These are phyloP conservation scores for Moelleriella libera DNA, from an alignment of 2,329 filamentous ascomycete genomes.

Conservation along the genomic window DNA sequence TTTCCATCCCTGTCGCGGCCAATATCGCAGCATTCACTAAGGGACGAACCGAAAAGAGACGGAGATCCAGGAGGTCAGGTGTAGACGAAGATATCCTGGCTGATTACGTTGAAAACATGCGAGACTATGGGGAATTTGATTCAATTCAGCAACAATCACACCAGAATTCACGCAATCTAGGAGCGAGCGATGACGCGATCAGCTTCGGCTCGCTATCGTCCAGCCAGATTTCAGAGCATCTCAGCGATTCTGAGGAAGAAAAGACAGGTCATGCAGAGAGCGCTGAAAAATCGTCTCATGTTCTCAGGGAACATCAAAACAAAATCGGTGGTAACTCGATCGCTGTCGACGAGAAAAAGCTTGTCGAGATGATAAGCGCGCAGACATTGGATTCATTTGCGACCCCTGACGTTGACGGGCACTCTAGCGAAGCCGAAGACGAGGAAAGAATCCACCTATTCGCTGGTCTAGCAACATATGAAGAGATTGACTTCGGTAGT, in stretches of 20 bases:
- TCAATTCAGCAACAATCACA: constrained; percentile 48
- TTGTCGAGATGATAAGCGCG: constrained; percentile 12
- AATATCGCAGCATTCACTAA: background rate
- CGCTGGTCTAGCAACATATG: background rate
- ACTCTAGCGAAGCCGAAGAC: background rate
- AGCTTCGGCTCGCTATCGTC: background rate
- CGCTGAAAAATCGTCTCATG: background rate
- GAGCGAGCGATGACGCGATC: constrained; percentile 11
- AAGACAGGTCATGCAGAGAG: background rate
- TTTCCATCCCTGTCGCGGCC: background rate
- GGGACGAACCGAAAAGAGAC: background rate
- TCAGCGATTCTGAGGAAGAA: background rate
- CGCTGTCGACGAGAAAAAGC: constrained; percentile 11
- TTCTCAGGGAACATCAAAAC: background rate
- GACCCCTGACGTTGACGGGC: background rate
- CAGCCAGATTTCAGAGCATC: background rate
- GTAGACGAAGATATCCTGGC: constrained; percentile 41
- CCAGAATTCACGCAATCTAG: constrained; percentile 21
- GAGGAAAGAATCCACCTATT: too few relatives aligned
- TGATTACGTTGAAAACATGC: constrained; percentile 60
- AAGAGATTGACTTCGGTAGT: background rate
- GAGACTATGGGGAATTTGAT: constrained; percentile 37
- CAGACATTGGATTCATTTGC: constrained; percentile 5
- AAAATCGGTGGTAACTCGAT: background rate
- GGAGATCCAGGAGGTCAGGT: background rate